A percentile compares a stretch with the other conserved stretches of the same genome.
phyloP scores from a whole-genome alignment of 2,329 filamentous ascomycete genomes.

The Cryoendolithus antarcticus region DNA sequence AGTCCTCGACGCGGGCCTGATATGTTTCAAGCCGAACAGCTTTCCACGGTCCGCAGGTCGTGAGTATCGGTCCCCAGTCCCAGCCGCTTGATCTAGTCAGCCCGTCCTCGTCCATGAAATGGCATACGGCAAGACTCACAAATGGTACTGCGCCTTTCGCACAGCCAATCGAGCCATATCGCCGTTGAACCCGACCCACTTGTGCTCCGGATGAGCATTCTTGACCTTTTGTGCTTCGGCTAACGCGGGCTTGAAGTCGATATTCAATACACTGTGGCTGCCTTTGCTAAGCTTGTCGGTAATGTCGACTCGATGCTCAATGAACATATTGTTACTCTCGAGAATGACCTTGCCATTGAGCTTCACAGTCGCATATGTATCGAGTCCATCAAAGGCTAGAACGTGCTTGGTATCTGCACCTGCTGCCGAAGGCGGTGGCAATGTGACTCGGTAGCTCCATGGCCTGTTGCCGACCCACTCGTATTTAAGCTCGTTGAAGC shows the following conservation, averaged over 20 bases:
- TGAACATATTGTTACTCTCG: constrained; percentile 50
- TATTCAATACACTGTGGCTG: constrained; percentile 37
- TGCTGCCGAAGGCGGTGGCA: constrained; percentile 22
- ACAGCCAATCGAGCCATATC: constrained; percentile 42
- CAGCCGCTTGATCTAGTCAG: constrained; percentile 26
- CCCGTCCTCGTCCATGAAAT: constrained; percentile 2
- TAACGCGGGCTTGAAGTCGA: constrained; percentile 44
- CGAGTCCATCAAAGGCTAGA: constrained; percentile 51
- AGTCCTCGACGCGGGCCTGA: constrained; percentile 50
- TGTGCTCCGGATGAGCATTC: constrained; percentile 42
- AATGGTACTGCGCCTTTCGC: constrained; percentile 40
- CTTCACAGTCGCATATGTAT: constrained; percentile 48
- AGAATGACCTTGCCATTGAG: constrained; percentile 45
- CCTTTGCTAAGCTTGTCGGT: constrained; percentile 27
- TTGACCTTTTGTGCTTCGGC: constrained; percentile 41
- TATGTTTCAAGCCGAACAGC: constrained; percentile 61
- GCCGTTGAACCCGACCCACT: constrained; percentile 39
- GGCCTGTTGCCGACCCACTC: constrained; percentile 38
- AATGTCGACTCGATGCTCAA: constrained; percentile 44
- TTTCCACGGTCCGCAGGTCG: constrained; percentile 48
- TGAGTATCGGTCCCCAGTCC: constrained; percentile 39
- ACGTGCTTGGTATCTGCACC: constrained; percentile 27
- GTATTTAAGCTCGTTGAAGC: constrained; percentile 36
- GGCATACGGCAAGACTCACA: no score
- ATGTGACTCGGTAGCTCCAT: constrained; percentile 33